Conservation (phyloP, 2,329 filamentous ascomycete genomes). For the Fusarium sp. region DNA sequence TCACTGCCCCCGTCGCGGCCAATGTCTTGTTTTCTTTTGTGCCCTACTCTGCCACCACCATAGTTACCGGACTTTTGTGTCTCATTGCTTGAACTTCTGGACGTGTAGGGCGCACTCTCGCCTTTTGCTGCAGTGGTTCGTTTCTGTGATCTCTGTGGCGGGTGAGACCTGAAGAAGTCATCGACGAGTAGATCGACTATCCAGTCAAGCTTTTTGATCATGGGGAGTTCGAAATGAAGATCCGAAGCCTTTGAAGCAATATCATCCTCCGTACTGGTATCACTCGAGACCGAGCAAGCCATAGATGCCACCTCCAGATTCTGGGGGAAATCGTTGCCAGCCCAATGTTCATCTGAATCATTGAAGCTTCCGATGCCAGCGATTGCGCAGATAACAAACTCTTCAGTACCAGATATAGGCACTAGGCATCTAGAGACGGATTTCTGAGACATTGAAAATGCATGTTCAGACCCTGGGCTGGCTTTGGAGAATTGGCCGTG, state of each 20-base stretch:
- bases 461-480: background rate
- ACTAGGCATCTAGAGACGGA: fast-evolving
- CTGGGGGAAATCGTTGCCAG: fast-evolving
- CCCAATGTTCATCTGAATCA: background rate
- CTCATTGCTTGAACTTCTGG: background rate
- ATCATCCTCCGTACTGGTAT: too few relatives aligned
- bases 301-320: background rate
- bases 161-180: background rate
- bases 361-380: background rate
- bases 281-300: background rate
- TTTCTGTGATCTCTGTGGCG: background rate
- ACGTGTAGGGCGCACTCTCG: too few relatives aligned
- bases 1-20: background rate
- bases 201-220: background rate
- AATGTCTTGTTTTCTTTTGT: background rate
- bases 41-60: fast-evolving
- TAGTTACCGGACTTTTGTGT: background rate
- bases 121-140: background rate
- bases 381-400: background rate
- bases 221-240: background rate
- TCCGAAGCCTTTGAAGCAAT: too few relatives aligned
- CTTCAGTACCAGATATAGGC: fast-evolving
- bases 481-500: background rate
- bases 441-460: background rate
- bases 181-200: background rate